phyloP scores from a whole-genome alignment of 2,329 filamentous ascomycete species.

The Colletotrichum higginsianum region DNA sequence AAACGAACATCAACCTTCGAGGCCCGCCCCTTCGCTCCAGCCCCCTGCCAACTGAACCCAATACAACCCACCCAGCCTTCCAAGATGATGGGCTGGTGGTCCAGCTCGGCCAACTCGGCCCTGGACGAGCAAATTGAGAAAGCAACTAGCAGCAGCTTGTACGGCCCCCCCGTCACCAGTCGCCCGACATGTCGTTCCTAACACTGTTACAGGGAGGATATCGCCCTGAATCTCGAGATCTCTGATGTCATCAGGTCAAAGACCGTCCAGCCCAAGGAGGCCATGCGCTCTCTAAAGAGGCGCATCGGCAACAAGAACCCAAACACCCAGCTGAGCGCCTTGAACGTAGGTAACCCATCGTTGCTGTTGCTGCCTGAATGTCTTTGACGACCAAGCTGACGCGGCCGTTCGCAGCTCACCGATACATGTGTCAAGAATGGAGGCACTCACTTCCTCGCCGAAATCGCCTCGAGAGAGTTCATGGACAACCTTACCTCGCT shows the following conservation, averaged over 20 bases:
- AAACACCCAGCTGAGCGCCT: constrained; percentile 93
- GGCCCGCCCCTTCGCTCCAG: constrained; percentile 18
- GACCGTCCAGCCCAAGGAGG: constrained; percentile 96
- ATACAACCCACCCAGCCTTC: constrained; percentile 25
- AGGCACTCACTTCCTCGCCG: constrained; percentile 91
- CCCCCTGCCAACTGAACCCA: constrained; percentile 29
- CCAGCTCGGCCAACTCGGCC: constrained; percentile 88
- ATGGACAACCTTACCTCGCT: constrained; percentile 97
- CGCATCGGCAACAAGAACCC: constrained; percentile 98
- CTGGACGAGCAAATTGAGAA: constrained; percentile 98
- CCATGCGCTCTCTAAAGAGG: constrained; percentile 95
- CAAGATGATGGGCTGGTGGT: constrained; percentile 94
- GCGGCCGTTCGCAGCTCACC: constrained; percentile 76
- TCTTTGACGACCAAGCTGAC: constrained; percentile 43
- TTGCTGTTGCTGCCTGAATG: constrained; percentile 40
- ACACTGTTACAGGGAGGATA: constrained; percentile 81
- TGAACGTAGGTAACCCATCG: constrained; percentile 75
- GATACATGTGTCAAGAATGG: constrained; percentile 99
- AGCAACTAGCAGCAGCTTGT: constrained; percentile 95
- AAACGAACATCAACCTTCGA: constrained; percentile 19
- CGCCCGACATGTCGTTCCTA: constrained; percentile 41
- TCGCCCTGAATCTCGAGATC: constrained; percentile 97
- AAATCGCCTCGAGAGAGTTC: constrained; percentile 97
- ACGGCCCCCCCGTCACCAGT: constrained; percentile 53
- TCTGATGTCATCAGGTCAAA: constrained; percentile 98